These are phyloP conservation scores for Coemansia sp. DNA, from an alignment of 192 early-diverging fungal species.

Conservation along the genomic window DNA sequence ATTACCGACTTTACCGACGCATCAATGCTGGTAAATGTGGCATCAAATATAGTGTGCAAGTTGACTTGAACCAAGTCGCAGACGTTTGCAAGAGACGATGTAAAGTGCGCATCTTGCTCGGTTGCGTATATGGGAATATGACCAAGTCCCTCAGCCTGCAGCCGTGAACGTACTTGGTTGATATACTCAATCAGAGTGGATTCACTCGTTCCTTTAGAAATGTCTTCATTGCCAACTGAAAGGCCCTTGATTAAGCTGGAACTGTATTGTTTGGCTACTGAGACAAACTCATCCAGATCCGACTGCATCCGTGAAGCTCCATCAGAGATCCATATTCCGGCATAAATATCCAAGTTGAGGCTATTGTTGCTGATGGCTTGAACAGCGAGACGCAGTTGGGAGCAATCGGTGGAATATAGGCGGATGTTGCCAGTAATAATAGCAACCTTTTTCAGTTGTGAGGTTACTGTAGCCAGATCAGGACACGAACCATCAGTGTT, in stretches of 20 bases:
- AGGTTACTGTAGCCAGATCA: slow-evolving; percentile 19
- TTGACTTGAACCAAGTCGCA: slow-evolving; percentile 51
- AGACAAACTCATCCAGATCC: slow-evolving; percentile 41
- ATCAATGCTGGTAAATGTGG: slow-evolving; percentile 19
- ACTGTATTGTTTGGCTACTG: slow-evolving; percentile 31
- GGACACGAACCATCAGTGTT: slow-evolving; percentile 50
- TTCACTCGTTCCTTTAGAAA: slow-evolving; percentile 44
- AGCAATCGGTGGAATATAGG: slow-evolving; percentile 52
- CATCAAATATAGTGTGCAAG: slow-evolving; percentile 48
- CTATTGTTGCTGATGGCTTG: slow-evolving; percentile 35
- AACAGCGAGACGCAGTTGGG: slow-evolving; percentile 31
- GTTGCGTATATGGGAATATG: slow-evolving; percentile 48
- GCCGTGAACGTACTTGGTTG: slow-evolving; percentile 38
- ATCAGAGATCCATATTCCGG: slow-evolving; percentile 43
- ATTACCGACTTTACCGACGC: slow-evolving; percentile 42
- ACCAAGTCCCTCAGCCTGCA: slow-evolving; percentile 42
- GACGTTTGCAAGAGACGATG: slow-evolving; percentile 20
- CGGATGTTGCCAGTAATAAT: slow-evolving; percentile 39
- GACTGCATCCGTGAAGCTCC: slow-evolving; percentile 31
- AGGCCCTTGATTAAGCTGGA: slow-evolving; percentile 37
- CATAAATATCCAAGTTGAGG: slow-evolving; percentile 29
- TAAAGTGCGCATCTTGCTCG: slow-evolving; percentile 40
- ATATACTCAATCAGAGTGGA: slow-evolving; percentile 41
- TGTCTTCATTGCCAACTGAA: slow-evolving; percentile 49
- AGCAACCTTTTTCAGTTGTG: slow-evolving; percentile 31